These are phyloP conservation scores for Dendrocalamus latiflorus DNA, from an alignment of 202 grass and related monocot genomes.

Conservation along the genomic window DNA sequence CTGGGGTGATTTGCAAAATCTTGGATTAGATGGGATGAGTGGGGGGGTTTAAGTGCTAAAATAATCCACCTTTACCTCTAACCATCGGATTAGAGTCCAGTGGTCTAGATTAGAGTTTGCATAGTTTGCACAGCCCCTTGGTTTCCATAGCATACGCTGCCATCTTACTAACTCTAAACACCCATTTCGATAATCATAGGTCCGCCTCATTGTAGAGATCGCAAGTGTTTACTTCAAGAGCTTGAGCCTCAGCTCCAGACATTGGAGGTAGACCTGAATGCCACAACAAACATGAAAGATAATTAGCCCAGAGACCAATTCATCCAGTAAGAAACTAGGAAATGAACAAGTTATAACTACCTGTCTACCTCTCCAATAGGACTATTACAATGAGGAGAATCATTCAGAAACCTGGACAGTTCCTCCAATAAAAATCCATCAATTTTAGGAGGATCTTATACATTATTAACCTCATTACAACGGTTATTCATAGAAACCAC, in stretches of 20 bases:
- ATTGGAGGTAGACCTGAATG: conserved; percentile 33
- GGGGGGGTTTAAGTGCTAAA: no score
- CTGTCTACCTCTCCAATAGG: conserved; percentile 28
- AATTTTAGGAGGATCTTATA: conserved; percentile 9
- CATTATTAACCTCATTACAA: conserved; percentile 6
- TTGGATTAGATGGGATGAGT: no score
- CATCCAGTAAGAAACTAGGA: not conserved
- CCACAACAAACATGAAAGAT: not conserved
- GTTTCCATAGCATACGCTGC: no score
- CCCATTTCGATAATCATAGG: no score
- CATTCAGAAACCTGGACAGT: conserved; percentile 36
- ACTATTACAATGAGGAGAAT: conserved; percentile 20
- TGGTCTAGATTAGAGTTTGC: no score
- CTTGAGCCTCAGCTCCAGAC: conserved; percentile 33
- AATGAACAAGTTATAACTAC: no score
- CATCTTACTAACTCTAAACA: not conserved
- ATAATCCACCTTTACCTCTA: no score
- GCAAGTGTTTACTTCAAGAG: conserved; percentile 16
- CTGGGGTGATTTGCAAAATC: no score
- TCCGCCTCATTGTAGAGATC: conserved; percentile 13
- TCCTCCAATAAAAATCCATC: conserved; percentile 51
- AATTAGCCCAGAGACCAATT: not conserved
- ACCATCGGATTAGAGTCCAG: no score
- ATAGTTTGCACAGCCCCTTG: no score
- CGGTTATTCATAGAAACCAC: not conserved